Conservation (phyloP, 1,139 yeast species). For the Nakaseomyces delphensis region DNA sequence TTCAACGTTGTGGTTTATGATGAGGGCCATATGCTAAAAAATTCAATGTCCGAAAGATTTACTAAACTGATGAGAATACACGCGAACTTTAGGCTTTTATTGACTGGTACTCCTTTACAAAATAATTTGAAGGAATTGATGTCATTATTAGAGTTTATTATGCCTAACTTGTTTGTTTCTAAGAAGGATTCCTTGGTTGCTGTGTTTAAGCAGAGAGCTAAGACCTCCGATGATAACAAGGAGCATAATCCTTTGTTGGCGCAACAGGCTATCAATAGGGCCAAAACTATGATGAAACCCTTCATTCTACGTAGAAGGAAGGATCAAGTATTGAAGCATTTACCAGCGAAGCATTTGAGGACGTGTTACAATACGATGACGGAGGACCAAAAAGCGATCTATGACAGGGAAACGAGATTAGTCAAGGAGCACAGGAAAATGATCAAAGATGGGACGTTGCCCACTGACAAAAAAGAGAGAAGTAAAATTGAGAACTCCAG, state of each 20-base stretch:
- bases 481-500: conserved; percentile 35
- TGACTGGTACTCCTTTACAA: conserved; percentile 96
- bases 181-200: conserved; percentile 75
- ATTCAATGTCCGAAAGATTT: conserved; percentile 81
- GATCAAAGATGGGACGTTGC: conserved; percentile 34
- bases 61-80: conserved; percentile 71
- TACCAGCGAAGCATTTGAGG: conserved; percentile 66
- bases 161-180: conserved; percentile 74
- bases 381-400: conserved; percentile 49
- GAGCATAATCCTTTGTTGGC: conserved; percentile 75
- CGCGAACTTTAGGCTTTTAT: conserved; percentile 70
- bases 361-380: conserved; percentile 59
- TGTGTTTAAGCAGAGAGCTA: conserved; percentile 76
- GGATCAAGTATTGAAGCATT: conserved; percentile 79
- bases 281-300: conserved; percentile 98
- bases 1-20: conserved; percentile 90
- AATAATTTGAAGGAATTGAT: conserved; percentile 85
- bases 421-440: conserved; percentile 45
- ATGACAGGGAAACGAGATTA: conserved; percentile 46
- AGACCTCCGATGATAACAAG: conserved; percentile 45
- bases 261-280: conserved; percentile 83
- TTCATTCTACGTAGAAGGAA: conserved; percentile 87
- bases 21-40: conserved; percentile 95
- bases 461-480: conserved; percentile 30
- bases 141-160: conserved; percentile 79